phyloP scores from a whole-genome alignment of 306 rosid species.

The Trifolium repens region DNA sequence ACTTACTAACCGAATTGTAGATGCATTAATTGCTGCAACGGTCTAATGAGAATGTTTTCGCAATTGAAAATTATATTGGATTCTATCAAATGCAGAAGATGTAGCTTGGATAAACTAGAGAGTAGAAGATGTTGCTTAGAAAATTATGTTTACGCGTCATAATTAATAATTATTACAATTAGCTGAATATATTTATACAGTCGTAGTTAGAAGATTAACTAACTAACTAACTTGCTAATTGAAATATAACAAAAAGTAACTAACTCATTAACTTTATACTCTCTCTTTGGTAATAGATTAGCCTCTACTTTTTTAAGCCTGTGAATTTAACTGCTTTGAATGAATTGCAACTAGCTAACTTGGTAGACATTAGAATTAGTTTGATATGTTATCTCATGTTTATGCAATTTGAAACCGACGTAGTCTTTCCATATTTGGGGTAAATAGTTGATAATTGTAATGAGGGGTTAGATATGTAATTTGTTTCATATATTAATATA shows the following conservation, averaged over 20 bases:
- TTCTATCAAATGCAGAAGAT: too few relatives aligned
- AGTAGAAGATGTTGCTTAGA: too few relatives aligned
- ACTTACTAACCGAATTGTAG: not conserved
- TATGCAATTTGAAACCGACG: conserved; percentile 15
- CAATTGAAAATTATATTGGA: not conserved
- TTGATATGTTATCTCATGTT: conserved; percentile 14
- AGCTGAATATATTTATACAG: not conserved
- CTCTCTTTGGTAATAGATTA: not conserved
- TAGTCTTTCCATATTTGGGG: not conserved
- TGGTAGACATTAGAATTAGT: conserved; percentile 8
- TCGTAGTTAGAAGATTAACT: not conserved
- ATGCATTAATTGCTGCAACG: not conserved
- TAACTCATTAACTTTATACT: not conserved
- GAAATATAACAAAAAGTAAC: not conserved
- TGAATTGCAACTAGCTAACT: conserved; percentile 14
- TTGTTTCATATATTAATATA: not conserved
- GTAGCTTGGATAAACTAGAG: too few relatives aligned
- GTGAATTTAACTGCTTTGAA: not conserved
- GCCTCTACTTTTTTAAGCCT: not conserved
- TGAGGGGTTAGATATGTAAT: not conserved
- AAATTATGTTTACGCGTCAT: not conserved
- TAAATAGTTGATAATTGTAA: conserved; percentile 27
- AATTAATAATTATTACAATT: not conserved
- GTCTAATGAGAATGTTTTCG: not conserved
- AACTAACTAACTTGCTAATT: not conserved